These are phyloP conservation scores for Nannizzia gypsea DNA, from an alignment of 2,329 filamentous ascomycete genomes.

Conservation along the genomic window DNA sequence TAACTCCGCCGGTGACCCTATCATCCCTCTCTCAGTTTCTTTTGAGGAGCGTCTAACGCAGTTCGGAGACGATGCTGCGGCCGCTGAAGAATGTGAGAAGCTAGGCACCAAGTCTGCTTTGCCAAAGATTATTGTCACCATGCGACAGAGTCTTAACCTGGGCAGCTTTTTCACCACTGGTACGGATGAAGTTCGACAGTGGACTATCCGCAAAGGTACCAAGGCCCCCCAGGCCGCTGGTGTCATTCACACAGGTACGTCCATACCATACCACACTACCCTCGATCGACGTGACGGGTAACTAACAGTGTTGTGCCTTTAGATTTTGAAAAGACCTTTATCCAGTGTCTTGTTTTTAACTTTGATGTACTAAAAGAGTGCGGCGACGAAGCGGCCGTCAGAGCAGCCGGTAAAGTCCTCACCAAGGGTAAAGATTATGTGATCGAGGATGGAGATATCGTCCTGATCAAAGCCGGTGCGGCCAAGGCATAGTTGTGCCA, in stretches of 20 bases:
- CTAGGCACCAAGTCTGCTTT: conserved; percentile 77
- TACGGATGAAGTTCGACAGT: conserved; percentile 91
- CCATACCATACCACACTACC: not conserved
- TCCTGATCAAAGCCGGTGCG: conserved; percentile 66
- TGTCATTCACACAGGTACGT: conserved; percentile 70
- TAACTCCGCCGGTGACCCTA: conserved; percentile 72
- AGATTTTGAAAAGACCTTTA: conserved; percentile 99
- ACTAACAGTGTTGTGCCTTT: not conserved
- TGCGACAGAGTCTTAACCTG: conserved; percentile 84
- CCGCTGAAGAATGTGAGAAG: conserved; percentile 75
- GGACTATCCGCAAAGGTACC: conserved; percentile 90
- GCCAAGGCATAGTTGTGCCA: conserved; percentile 31
- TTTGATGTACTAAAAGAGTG: conserved; percentile 68
- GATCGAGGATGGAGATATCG: conserved; percentile 45
- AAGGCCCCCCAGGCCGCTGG: conserved; percentile 97
- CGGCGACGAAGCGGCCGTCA: conserved; percentile 78
- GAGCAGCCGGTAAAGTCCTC: conserved; percentile 90
- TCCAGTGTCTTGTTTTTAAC: conserved; percentile 92
- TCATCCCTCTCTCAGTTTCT: conserved; percentile 84
- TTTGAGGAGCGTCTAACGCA: conserved; percentile 85
- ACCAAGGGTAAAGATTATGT: conserved; percentile 97
- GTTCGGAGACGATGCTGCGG: conserved; percentile 66
- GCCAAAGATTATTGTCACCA: conserved; percentile 81
- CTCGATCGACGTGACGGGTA: not conserved
- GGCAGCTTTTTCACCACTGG: conserved; percentile 96